Evolutionary conservation across 257 asterid species (phyloP), one percentile per base, ranked within the genome.

Genomic region (Verbascum thapsus): DNA sequence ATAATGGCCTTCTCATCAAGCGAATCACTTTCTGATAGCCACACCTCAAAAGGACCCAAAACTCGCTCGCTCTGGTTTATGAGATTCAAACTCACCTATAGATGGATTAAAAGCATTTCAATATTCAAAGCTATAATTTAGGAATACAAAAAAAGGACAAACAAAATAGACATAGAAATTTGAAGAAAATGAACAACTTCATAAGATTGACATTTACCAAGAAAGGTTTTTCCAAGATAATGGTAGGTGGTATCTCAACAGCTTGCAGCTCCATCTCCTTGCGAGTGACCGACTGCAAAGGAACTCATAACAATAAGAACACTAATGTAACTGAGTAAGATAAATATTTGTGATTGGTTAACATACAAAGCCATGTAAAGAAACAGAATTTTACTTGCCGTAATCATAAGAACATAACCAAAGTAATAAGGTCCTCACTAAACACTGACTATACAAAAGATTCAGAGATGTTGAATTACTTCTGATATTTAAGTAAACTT

Each of bases 31-130:
- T 87, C 91, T 26, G 96, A 80, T 69, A 88, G 34, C 89, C 88
- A 81, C 67, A 89, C 90, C 81, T 89, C 90, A 69, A 92, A 89
- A 45, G 99, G 97, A 7, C 99, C 99, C 74, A 92, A 74, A 42
- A 85, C 77, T 54, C 95, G 83, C 50, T 92, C 99, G 10, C 94
- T 83, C 86, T 80, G 81, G 75, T 89, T 92, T 61, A 70, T 47
- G 47, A 92, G 94, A 55, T 81, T 76, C 79, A 89, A 80, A 62
- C 73, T 81, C 62, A 83, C 84, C 99, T 92, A 58, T 19, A 65
- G 39, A 61, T 61, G 54, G 19, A 58, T 44, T 39, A 43, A 59
- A 44, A 47, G n/a, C n/a, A n/a, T 34, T 48, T 74, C 60, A 65
- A 60, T n/a, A 63, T 66, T 52, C 16, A 63, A 17, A 38, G 51